A percentile compares a stretch with the other conserved stretches of the same genome.
Evolutionary conservation across 176 grass and related monocot genomes (phyloP).

Genomic region (Phyllostachys edulis): DNA sequence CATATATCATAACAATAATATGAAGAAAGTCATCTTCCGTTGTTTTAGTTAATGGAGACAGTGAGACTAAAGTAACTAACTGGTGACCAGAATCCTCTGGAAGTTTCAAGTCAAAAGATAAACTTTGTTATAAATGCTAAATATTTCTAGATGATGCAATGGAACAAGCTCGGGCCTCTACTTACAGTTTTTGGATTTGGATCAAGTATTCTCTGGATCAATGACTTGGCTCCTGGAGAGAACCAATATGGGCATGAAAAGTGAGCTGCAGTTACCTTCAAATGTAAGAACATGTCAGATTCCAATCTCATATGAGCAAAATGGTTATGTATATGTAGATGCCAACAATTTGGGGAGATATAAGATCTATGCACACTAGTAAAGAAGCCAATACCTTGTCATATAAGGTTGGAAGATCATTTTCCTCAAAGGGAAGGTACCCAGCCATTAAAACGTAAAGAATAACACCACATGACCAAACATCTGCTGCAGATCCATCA

Average conservation of each 20-base stretch:
- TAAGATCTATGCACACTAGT: neutral
- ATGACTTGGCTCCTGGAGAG: conserved; percentile 64
- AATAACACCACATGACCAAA: conserved; percentile 99
- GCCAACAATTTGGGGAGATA: conserved; percentile 29
- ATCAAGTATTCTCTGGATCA: conserved; percentile 82
- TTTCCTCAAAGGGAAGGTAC: conserved; percentile 90
- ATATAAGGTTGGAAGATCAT: conserved; percentile 75
- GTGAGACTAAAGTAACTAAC: neutral
- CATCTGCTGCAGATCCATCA: conserved; percentile 85
- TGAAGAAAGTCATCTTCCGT: neutral
- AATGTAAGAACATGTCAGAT: conserved; percentile 34
- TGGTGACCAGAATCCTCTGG: neutral
- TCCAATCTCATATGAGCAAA: conserved; percentile 12
- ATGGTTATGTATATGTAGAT: neutral
- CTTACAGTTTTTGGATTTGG: conserved; percentile 88
- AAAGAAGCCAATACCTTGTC: conserved; percentile 61
- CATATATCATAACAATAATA: conserved; percentile 1
- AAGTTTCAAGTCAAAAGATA: conserved; percentile 1
- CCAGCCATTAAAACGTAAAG: conserved; percentile 96
- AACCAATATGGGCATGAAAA: conserved; percentile 86
- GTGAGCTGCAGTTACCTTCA: conserved; percentile 76
- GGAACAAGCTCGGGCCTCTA: conserved; percentile 9
- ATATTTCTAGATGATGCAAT: conserved; percentile 24
- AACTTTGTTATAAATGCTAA: conserved; percentile 16
- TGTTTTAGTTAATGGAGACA: neutral